A percentile compares a stretch with the other conserved stretches of the same genome.
Evolutionary conservation across 2,329 filamentous ascomycete species (phyloP).

Genomic region (Claviceps pusilla): DNA sequence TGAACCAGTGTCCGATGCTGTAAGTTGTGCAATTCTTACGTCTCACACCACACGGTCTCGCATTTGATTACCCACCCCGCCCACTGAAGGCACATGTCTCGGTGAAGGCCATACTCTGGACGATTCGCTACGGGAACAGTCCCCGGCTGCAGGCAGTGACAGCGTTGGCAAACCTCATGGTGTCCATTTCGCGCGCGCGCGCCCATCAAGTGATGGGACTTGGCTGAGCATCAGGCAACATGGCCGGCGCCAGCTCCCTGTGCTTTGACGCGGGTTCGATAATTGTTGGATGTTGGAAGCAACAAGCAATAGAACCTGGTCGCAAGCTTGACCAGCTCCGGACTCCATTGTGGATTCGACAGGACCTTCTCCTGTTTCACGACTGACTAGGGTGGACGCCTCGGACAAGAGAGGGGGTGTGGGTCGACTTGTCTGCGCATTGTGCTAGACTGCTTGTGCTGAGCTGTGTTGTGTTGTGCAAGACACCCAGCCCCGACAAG

Average conservation of each 20-base stretch:
- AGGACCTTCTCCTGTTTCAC: slow-evolving; percentile 11
- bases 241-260: background rate
- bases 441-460: background rate
- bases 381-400: slow-evolving; percentile 8
- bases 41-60: background rate
- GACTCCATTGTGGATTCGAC: slow-evolving; percentile 8
- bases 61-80: background rate
- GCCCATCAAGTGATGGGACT: slow-evolving; percentile 2
- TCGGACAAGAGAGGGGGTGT: slow-evolving; percentile 4
- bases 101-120: background rate
- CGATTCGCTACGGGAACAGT: background rate
- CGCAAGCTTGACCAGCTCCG: slow-evolving; percentile 10
- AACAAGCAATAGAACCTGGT: slow-evolving; percentile 4
- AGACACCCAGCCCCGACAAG: background rate
- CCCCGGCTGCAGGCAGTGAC: background rate
- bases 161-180: background rate
- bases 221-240: background rate
- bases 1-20: slow-evolving; percentile 6
- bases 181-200: background rate
- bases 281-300: slow-evolving; percentile 2
- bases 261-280: background rate
- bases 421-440: slow-evolving; percentile 1
- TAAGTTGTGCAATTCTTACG: slow-evolving; percentile 5
- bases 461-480: background rate
- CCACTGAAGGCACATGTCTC: slow-evolving; percentile 1